A percentile compares a stretch with the other conserved stretches of the same genome.
Conservation (phyloP, 164 flowering plant genomes). For the Magnolia sinica region DNA sequence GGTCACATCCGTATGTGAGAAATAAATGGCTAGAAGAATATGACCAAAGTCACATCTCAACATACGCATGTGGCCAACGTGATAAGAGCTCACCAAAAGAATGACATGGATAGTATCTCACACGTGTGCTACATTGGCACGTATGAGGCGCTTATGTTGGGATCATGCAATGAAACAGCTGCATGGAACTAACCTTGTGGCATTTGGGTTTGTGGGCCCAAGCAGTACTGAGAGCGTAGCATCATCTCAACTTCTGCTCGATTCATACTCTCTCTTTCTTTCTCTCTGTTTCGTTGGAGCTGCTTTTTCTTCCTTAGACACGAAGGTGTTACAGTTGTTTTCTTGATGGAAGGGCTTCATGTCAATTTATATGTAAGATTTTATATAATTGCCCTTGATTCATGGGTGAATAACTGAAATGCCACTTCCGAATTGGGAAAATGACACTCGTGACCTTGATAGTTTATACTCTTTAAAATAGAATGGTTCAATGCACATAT, state of each 20-base stretch:
- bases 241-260: slow-evolving; percentile 30
- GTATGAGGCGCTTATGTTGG: neutral
- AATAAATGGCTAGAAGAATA: too few relatives aligned
- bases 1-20: too few relatives aligned
- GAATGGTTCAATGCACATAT: too few relatives aligned
- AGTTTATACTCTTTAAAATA: too few relatives aligned
- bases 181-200: slow-evolving; percentile 32
- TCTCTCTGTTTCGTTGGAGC: too few relatives aligned
- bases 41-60: too few relatives aligned
- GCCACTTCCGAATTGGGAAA: too few relatives aligned
- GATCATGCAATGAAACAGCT: neutral
- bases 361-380: too few relatives aligned
- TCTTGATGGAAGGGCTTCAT: too few relatives aligned
- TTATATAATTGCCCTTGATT: neutral
- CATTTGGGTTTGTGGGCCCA: slow-evolving; percentile 24
- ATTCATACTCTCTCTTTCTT: neutral
- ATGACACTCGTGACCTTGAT: too few relatives aligned
- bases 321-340: neutral
- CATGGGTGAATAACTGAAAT: too few relatives aligned
- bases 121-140: neutral
- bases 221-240: slow-evolving; percentile 38
- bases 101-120: neutral
- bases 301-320: slow-evolving; percentile 2
- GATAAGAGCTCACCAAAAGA: neutral
- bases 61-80: too few relatives aligned